Conservation (phyloP, 345 rosid species). For the Gossypium rotundifolium region DNA sequence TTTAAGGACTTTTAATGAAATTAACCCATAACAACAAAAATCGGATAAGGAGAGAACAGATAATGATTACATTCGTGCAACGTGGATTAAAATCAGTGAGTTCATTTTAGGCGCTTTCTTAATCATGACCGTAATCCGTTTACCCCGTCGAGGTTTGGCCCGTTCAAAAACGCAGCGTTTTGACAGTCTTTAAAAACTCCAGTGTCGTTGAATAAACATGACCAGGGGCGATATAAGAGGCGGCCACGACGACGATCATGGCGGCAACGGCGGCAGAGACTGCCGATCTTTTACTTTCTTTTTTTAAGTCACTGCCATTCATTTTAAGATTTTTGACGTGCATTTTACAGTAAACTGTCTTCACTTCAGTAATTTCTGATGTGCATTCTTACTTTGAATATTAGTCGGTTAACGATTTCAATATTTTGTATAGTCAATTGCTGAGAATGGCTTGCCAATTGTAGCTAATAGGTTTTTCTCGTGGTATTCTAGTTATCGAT, state of each 20-base stretch:
- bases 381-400: neutral
- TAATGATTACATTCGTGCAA: neutral
- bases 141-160: neutral
- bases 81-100: neutral
- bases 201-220: no score
- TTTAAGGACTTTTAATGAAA: no score
- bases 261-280: neutral
- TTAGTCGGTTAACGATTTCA: neutral
- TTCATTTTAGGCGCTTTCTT: neutral
- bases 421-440: neutral
- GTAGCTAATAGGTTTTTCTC: neutral
- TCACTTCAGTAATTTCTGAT: neutral
- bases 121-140: neutral
- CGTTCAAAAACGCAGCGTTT: neutral
- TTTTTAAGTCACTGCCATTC: conserved; percentile 10
- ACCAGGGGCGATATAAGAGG: neutral
- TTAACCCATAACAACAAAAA: no score
- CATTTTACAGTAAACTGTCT: no score
- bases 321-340: no score
- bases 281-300: neutral
- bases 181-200: neutral
- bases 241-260: neutral
- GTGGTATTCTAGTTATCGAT: neutral
- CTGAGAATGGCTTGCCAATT: neutral
- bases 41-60: neutral